Evolutionary conservation across 2,329 filamentous ascomycete genomes (phyloP).

Genomic region (Fusarium buxicola): DNA sequence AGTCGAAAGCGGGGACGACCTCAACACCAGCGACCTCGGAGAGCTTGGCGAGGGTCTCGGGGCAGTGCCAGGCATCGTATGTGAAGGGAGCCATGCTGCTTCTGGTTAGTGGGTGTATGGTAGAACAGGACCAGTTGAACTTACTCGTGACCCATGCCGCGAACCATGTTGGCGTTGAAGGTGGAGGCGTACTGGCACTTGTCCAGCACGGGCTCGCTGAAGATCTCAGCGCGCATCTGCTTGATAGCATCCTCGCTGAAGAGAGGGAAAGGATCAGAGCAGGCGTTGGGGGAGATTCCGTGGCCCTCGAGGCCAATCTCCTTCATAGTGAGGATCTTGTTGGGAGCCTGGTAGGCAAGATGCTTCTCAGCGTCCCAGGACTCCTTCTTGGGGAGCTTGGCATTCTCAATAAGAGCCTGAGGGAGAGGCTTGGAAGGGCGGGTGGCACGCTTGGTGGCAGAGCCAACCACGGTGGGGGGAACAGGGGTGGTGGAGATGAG

Average conservation of each 20-base stretch:
- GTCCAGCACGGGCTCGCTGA: constrained; percentile 43
- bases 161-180: constrained; percentile 13
- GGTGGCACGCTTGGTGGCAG: constrained; percentile 12
- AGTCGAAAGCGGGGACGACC: constrained; percentile 66
- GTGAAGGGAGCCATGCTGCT: constrained; percentile 47
- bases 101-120: constrained; percentile 44
- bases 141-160: constrained; percentile 12
- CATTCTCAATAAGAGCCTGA: neutral
- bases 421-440: constrained; percentile 7
- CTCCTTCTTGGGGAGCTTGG: constrained; percentile 3
- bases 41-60: constrained; percentile 64
- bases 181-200: constrained; percentile 40
- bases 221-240: constrained; percentile 38
- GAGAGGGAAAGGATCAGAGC: constrained; percentile 49
- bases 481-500: constrained; percentile 2
- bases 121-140: constrained; percentile 40
- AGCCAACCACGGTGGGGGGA: constrained; percentile 4
- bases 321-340: constrained; percentile 37
- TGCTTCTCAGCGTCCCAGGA: constrained; percentile 27
- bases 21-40: constrained; percentile 69
- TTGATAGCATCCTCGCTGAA: constrained; percentile 40
- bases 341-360: constrained; percentile 29
- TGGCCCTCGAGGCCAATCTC: constrained; percentile 37
- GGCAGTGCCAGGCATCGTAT: constrained; percentile 62
- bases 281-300: constrained; percentile 41